These are phyloP conservation scores for Penicillium griseofulvum DNA, from an alignment of 2,329 filamentous ascomycete genomes.

Conservation along the genomic window DNA sequence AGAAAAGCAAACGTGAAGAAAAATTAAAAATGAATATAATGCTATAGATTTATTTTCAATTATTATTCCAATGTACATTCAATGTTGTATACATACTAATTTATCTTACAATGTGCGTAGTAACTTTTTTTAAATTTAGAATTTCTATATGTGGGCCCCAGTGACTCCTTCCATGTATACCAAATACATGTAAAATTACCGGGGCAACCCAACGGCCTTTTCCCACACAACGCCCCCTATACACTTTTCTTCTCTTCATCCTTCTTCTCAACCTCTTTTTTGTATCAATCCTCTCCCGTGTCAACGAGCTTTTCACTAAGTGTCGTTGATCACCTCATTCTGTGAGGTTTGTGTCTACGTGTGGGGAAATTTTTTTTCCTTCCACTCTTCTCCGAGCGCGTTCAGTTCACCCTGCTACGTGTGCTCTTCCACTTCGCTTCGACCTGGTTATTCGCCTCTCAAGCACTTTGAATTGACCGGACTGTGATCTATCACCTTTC, in stretches of 20 bases:
- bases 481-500: constrained; percentile 3
- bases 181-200: constrained; percentile 12
- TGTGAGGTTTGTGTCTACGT: constrained; percentile 27
- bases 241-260: constrained; percentile 18
- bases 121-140: constrained; percentile 1
- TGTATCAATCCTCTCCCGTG: constrained; percentile 18
- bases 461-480: constrained; percentile 4
- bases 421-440: constrained; percentile 1
- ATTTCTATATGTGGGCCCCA: neutral
- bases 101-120: neutral
- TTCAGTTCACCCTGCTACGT: constrained; percentile 6
- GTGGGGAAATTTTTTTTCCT: constrained; percentile 20
- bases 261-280: constrained; percentile 20
- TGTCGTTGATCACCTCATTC: constrained; percentile 43
- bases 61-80: too few relatives aligned
- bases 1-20: neutral
- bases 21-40: neutral
- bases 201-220: constrained; percentile 25
- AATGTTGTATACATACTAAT: neutral
- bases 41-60: neutral
- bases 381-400: constrained; percentile 9
- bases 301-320: constrained; percentile 54
- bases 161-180: constrained; percentile 1
- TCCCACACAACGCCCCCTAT: constrained; percentile 51
- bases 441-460: constrained; percentile 9